Percentiles rank a stretch among this genome's conserved stretches.
Conservation (phyloP, 2,329 filamentous ascomycete genomes). For the Cercospora sesami region DNA sequence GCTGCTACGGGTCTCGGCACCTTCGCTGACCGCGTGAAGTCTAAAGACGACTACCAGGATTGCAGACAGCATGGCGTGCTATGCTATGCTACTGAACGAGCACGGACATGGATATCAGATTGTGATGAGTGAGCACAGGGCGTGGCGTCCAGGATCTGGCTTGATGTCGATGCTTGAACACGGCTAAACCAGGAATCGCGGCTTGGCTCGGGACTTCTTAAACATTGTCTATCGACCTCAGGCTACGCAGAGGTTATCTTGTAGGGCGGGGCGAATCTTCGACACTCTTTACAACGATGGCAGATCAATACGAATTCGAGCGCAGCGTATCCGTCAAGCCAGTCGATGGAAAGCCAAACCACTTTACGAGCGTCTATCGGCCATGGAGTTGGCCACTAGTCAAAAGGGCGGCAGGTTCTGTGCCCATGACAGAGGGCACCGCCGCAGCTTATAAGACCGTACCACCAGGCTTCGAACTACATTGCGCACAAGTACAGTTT, state of each 20-base stretch:
- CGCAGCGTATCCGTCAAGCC: neutral
- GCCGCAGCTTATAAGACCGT: constrained; percentile 13
- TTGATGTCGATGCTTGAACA: neutral
- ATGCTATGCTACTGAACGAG: neutral
- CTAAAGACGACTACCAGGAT: neutral
- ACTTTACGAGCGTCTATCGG: constrained; percentile 7
- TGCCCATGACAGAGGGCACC: constrained; percentile 1
- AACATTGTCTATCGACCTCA: neutral
- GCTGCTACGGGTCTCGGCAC: neutral
- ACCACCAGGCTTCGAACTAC: neutral
- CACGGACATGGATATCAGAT: neutral
- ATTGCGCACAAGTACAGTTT: constrained; percentile 8
- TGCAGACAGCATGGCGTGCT: neutral
- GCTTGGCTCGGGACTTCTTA: neutral
- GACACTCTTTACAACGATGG: neutral
- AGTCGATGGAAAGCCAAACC: neutral
- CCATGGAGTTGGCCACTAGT: constrained; percentile 8
- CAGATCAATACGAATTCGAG: neutral
- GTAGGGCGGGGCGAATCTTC: too few relatives aligned
- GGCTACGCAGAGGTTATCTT: too few relatives aligned
- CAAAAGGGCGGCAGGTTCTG: constrained; percentile 4
- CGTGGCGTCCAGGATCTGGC: neutral
- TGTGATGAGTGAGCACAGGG: neutral
- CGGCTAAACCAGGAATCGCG: neutral
- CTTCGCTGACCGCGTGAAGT: neutral